A percentile compares a stretch with the other conserved stretches of the same genome.
Conservation (phyloP, 1,139 yeast genomes). For the Yamadazyma buinensis region DNA sequence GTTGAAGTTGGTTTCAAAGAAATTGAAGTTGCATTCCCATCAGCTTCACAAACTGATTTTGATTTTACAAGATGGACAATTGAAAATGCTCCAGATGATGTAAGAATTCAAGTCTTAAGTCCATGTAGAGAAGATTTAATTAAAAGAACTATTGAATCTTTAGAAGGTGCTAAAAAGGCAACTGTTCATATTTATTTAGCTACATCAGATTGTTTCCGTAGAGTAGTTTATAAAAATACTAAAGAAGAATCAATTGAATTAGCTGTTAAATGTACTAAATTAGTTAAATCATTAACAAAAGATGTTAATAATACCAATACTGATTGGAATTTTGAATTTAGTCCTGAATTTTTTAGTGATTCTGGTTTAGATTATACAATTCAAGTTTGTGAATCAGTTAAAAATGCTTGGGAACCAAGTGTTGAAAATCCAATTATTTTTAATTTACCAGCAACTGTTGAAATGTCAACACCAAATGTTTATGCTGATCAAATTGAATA, state of each 20-base stretch:
- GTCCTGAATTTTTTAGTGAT: slow-evolving; percentile 47
- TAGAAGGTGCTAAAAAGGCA: slow-evolving; percentile 45
- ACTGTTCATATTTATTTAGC: slow-evolving; percentile 48
- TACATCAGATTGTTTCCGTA: slow-evolving; percentile 44
- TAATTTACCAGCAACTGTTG: slow-evolving; percentile 49
- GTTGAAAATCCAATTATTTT: slow-evolving; percentile 41
- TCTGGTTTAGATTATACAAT: slow-evolving; percentile 42
- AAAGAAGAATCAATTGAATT: slow-evolving; percentile 38
- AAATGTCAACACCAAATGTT: slow-evolving; percentile 46
- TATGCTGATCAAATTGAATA: slow-evolving; percentile 51
- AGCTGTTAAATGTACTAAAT: slow-evolving; percentile 40
- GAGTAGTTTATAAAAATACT: slow-evolving; percentile 43
- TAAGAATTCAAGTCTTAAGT: slow-evolving; percentile 44
- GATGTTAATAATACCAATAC: slow-evolving; percentile 32
- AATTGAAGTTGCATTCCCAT: slow-evolving; percentile 47
- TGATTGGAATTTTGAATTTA: slow-evolving; percentile 43
- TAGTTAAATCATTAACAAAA: slow-evolving; percentile 40
- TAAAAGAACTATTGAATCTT: slow-evolving; percentile 43
- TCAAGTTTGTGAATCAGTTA: slow-evolving; percentile 45
- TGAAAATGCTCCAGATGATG: slow-evolving; percentile 45
- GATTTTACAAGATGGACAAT: slow-evolving; percentile 48
- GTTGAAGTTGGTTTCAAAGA: slow-evolving; percentile 47
- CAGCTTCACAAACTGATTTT: slow-evolving; percentile 48
- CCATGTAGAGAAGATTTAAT: slow-evolving; percentile 45
- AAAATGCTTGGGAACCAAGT: slow-evolving; percentile 45